Base-by-base conservation (phyloP, 2,329 filamentous ascomycete species). In the Fusarium gaditjirri region DNA sequence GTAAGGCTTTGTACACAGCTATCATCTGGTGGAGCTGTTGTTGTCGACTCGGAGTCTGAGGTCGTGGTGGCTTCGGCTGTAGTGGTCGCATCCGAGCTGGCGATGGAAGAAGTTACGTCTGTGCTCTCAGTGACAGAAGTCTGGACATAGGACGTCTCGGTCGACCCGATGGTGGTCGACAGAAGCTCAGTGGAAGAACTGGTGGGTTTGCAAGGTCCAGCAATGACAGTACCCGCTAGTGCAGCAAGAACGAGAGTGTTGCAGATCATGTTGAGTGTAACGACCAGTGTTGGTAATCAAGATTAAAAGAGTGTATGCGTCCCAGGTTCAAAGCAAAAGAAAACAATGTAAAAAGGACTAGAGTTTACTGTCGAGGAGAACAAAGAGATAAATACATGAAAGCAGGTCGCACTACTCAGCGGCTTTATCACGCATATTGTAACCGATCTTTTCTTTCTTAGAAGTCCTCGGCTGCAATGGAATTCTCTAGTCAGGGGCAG, bases 301-400 rank as follows among this genome's bases (percentile, higher is more conserved):
- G 14, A 33, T 17, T 4, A 14, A 49, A 49, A 23, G n/a, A 49
- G 46, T 9, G 29, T 49, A 10, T 23, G 1, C 5, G 2, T 10
- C 8, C 16, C 16, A 19, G 1, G 16, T 3, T 13, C 16, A 23
- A 0, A 13, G 3, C 2, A 13, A 49, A 3, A 49, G 3, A 5
- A 23, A 17, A n/a, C 0, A 19, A 12, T 49, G 11, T 3, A 10
- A 19, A 23, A 29, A 9, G 14, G 17, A n/a, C 14, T 17, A 9
- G 8, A 17, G 11, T 23, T 13, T 2, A 10, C 6, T 19, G 2
- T 13, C 11, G 8, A 19, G 46, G 46, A 49, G 0, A 29, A 10
- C 12, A 1, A 6, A 2, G 13, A 29, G 27, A 29, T 46, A 46
- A 46, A 50, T 50, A 35, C n/a, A 3, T 14, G 3, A 50, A 19